These are phyloP conservation scores for Debaryomyces robertsiae DNA, from an alignment of 1,139 yeast species.

Conservation along the genomic window DNA sequence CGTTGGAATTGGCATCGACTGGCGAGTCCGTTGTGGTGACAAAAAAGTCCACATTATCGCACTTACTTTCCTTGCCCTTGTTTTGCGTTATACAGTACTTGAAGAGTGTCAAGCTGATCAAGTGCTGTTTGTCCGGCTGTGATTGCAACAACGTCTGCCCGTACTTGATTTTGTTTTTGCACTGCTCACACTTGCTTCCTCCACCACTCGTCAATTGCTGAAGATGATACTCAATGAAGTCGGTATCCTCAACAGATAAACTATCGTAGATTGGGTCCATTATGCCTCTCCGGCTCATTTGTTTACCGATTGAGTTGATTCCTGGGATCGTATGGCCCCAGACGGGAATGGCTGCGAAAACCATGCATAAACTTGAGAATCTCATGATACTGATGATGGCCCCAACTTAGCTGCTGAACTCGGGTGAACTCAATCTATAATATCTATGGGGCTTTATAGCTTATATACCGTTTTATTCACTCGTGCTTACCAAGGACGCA, in stretches of 20 bases:
- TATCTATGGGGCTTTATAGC: too few species aligned
- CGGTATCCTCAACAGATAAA: conserved; percentile 30
- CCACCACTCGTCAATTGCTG: conserved; percentile 18
- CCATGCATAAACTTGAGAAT: not conserved
- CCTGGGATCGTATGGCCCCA: conserved; percentile 3
- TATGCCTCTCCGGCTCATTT: conserved; percentile 16
- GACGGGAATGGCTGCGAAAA: conserved; percentile 1
- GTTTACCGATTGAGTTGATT: not conserved
- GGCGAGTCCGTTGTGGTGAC: conserved; percentile 32
- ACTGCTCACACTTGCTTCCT: conserved; percentile 29
- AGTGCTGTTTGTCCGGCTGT: conserved; percentile 38
- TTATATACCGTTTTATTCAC: too few species aligned
- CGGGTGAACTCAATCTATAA: too few species aligned
- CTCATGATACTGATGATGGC: not conserved
- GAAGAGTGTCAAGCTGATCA: conserved; percentile 39
- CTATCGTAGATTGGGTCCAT: conserved; percentile 29
- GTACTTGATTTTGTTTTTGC: conserved; percentile 39
- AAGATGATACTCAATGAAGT: conserved; percentile 34
- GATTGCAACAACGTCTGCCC: conserved; percentile 30
- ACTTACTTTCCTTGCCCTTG: conserved; percentile 33
- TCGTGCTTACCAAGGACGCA: not conserved
- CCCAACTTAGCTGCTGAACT: too few species aligned
- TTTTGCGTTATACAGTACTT: conserved; percentile 37
- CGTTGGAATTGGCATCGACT: conserved; percentile 22
- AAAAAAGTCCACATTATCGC: conserved; percentile 42